Conservation (phyloP, 73 alveolate species). For the Uronychia binucleata region DNA sequence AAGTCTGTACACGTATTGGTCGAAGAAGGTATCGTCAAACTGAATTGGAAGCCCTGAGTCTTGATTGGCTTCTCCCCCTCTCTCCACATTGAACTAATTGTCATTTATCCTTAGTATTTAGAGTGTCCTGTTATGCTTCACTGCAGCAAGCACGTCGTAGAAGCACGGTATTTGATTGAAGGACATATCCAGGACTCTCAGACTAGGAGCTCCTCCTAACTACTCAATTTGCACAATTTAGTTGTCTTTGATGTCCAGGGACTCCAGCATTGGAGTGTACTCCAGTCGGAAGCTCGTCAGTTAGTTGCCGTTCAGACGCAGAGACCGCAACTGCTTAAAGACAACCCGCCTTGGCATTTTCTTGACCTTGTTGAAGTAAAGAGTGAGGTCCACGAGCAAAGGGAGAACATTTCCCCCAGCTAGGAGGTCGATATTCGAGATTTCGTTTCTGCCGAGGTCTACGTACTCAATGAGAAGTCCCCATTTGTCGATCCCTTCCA, state of each 20-base stretch:
- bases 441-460: not conserved
- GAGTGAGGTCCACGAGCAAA: not conserved
- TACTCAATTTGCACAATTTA: not conserved
- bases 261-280: not conserved
- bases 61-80: not conserved
- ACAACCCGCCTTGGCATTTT: not conserved
- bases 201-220: not conserved
- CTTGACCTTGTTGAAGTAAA: not conserved
- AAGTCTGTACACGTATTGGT: not conserved
- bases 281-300: not conserved
- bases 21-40: not conserved
- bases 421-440: not conserved
- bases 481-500: not conserved
- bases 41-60: not conserved
- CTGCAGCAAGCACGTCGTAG: not conserved
- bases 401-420: not conserved
- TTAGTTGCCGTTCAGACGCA: not conserved
- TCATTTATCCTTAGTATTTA: not conserved
- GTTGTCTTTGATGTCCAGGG: not conserved
- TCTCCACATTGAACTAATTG: not conserved
- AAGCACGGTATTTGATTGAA: not conserved
- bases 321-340: not conserved
- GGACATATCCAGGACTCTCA: not conserved
- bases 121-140: not conserved
- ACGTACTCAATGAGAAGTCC: not conserved